These are phyloP conservation scores for Capniomyces stellatus DNA, from an alignment of 371 early-diverging fungal species.

Conservation along the genomic window DNA sequence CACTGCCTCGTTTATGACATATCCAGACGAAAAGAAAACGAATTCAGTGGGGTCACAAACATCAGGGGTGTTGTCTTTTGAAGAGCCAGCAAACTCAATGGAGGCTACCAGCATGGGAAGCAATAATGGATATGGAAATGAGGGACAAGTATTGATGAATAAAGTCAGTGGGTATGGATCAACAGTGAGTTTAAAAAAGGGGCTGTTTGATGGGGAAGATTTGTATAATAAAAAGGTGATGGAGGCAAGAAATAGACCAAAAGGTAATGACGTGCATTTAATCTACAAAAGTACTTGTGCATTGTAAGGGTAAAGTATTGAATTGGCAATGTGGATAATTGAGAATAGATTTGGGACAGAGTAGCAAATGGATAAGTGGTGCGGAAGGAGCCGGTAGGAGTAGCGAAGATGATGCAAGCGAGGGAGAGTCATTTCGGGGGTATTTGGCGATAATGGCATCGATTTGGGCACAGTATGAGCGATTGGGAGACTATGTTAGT, in stretches of 20 bases:
- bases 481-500: background rate
- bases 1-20: background rate
- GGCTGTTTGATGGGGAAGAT: no score
- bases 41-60: background rate
- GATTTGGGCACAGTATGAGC: background rate
- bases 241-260: no score
- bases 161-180: background rate
- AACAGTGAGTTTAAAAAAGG: background rate
- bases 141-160: background rate
- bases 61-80: background rate
- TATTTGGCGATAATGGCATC: constrained; percentile 1
- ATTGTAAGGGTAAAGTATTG: no score
- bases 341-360: no score
- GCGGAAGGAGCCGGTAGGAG: no score
- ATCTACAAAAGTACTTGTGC: no score
- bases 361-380: no score
- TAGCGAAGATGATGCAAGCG: no score
- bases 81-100: background rate
- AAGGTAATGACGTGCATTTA: no score
- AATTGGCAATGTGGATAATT: no score
- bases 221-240: no score
- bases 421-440: background rate
- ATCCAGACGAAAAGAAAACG: background rate
- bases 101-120: background rate
- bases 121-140: background rate